Percentiles rank a stretch among this genome's conserved stretches.
Evolutionary conservation across 371 early-diverging fungal genomes (phyloP).

Genomic region (Haplosporangium sp.): DNA sequence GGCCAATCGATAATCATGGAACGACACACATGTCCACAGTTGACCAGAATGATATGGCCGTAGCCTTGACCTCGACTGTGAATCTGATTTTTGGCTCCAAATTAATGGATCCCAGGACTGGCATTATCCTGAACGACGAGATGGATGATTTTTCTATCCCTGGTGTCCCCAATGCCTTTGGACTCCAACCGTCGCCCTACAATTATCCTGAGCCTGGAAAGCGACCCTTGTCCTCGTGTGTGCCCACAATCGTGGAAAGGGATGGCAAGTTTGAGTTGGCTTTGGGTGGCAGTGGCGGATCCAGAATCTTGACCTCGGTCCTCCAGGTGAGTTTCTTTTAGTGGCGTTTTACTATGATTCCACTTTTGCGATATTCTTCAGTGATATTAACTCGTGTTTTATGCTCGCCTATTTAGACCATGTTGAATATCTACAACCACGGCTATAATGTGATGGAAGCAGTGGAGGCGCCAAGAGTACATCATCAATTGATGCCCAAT

Average conservation of each 20-base stretch:
- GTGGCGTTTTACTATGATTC: neutral
- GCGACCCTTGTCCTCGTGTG: conserved; percentile 94
- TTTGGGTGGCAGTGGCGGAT: conserved; percentile 97
- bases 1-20: conserved; percentile 87
- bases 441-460: conserved; percentile 76
- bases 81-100: conserved; percentile 96
- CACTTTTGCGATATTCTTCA: neutral
- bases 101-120: conserved; percentile 93
- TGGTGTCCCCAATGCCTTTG: conserved; percentile 84
- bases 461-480: conserved; percentile 83
- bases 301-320: conserved; percentile 90
- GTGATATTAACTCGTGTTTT: neutral
- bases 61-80: conserved; percentile 92
- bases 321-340: conserved; percentile 63
- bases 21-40: conserved; percentile 98
- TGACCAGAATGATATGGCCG: conserved; percentile 86
- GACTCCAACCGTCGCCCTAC: conserved; percentile 81
- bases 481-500: conserved; percentile 94
- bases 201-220: conserved; percentile 91
- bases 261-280: conserved; percentile 78
- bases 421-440: conserved; percentile 82
- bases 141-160: conserved; percentile 99
- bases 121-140: conserved; percentile 96
- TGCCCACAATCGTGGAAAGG: conserved; percentile 87
- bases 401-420: conserved; percentile 50